Evolutionary conservation across 495 filamentous ascomycete genomes (phyloP), one percentile per base, ranked within the genome.

Genomic region (Aspergillus baeticus): DNA sequence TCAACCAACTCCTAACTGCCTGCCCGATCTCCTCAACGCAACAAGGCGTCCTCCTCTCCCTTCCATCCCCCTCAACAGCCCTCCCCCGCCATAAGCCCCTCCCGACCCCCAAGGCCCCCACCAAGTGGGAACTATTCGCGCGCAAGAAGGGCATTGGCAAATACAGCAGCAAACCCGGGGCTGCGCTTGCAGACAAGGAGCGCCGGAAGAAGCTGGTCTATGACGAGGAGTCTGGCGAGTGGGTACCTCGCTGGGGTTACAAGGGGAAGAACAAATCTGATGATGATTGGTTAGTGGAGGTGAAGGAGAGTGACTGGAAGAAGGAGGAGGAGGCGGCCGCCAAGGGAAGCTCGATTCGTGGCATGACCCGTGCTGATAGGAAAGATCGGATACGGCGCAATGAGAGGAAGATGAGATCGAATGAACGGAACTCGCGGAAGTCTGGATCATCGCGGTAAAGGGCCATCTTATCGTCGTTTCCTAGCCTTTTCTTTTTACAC

Each of bases 91-190:
- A 95, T 72, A 98, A 98, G 77, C 88, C 90, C 4, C 73, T 97
- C 0, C 94, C 94, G 1, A 76, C 79, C 23, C 80, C 84, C 46
- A 96, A 92, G 75, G 73, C 84, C 21, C 86, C 85, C 51, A 97
- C 94, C 44, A 96, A 90, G 68, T 98, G 94, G 94, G 85, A 94
- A 69, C 82, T 86, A 45, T 98, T 98, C 75, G 94, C 94, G 17
- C 86, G 84, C 75, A 96, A 93, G 81, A 94, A 96, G 75, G 95
- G 94, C 26, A 97, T 98, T 68, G 84, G 76, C 55, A 79, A 76
- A 59, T 79, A 54, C 65, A 77, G 55, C 62, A 67, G 49, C 49
- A 70, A 69, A 56, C 69, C 76, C 37, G 76, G 76, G 14, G 71
- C 66, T 7, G 68, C 71, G 1, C 58, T 77, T 37, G 69, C 65